phyloP scores from a whole-genome alignment of 2,329 filamentous ascomycete species.

The Nemania bipapillata region DNA sequence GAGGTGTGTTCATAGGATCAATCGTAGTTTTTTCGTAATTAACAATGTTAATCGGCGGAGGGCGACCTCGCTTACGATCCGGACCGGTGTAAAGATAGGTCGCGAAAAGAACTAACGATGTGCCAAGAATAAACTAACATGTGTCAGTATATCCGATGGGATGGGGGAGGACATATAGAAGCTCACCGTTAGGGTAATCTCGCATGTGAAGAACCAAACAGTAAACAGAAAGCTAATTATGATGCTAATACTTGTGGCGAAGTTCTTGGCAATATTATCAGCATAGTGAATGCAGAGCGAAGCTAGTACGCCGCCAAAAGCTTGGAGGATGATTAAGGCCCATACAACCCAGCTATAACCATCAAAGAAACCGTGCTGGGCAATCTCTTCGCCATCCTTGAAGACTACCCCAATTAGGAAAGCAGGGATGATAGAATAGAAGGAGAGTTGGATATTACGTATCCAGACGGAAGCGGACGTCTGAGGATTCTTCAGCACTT shows the following conservation, averaged over 20 bases:
- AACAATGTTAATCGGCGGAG: constrained; percentile 74
- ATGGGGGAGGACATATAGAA: neutral
- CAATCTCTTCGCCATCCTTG: constrained; percentile 85
- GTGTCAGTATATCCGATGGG: constrained; percentile 16
- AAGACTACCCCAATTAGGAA: constrained; percentile 86
- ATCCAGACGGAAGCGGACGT: constrained; percentile 85
- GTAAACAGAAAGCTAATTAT: constrained; percentile 87
- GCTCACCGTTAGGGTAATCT: constrained; percentile 77
- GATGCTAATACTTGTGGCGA: constrained; percentile 92
- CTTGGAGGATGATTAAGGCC: constrained; percentile 84
- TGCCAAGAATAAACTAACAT: constrained; percentile 81
- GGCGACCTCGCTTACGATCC: constrained; percentile 68
- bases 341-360: constrained; percentile 95
- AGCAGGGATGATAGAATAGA: constrained; percentile 92
- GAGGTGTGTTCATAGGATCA: constrained; percentile 55
- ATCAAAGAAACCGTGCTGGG: constrained; percentile 87
- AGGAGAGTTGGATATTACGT: constrained; percentile 91
- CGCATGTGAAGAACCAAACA: constrained; percentile 84
- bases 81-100: constrained; percentile 85
- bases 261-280: constrained; percentile 92
- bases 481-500: constrained; percentile 86
- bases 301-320: constrained; percentile 83
- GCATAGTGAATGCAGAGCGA: constrained; percentile 83
- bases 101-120: constrained; percentile 78
- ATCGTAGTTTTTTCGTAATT: constrained; percentile 80